These are phyloP conservation scores for Xylariaceae sp. DNA, from an alignment of 2,329 filamentous ascomycete species.

Conservation along the genomic window DNA sequence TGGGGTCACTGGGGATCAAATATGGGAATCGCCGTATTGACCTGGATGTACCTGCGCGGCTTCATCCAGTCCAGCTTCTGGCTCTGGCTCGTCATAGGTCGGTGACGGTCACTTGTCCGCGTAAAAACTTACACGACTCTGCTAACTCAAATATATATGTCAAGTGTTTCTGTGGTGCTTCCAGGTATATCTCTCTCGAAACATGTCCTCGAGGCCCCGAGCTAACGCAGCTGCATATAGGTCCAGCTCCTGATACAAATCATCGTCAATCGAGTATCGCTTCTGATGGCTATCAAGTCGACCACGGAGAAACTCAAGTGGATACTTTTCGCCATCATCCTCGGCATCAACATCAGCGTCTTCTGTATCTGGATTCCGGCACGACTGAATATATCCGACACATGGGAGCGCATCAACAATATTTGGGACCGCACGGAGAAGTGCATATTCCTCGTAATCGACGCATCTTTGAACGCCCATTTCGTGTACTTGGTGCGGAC, in stretches of 20 bases:
- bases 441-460: conserved; percentile 41
- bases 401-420: conserved; percentile 37
- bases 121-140: no score
- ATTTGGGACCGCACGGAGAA: conserved; percentile 49
- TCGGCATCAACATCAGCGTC: conserved; percentile 43
- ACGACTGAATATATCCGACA: conserved; percentile 32
- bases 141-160: neutral
- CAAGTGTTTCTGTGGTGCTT: neutral
- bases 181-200: neutral
- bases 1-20: neutral
- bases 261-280: conserved; percentile 44
- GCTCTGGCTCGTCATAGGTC: neutral
- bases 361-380: conserved; percentile 48
- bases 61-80: neutral
- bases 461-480: conserved; percentile 40
- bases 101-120: neutral
- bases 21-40: neutral
- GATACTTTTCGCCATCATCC: conserved; percentile 34
- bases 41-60: neutral
- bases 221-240: no score
- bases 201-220: no score
- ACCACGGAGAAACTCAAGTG: conserved; percentile 35
- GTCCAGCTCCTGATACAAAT: conserved; percentile 47
- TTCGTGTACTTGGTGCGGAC: conserved; percentile 41
- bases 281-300: conserved; percentile 36